A percentile compares a stretch with the other conserved stretches of the same genome.
Conservation (phyloP, 371 early-diverging fungal species). For the Mucor irregularis region DNA sequence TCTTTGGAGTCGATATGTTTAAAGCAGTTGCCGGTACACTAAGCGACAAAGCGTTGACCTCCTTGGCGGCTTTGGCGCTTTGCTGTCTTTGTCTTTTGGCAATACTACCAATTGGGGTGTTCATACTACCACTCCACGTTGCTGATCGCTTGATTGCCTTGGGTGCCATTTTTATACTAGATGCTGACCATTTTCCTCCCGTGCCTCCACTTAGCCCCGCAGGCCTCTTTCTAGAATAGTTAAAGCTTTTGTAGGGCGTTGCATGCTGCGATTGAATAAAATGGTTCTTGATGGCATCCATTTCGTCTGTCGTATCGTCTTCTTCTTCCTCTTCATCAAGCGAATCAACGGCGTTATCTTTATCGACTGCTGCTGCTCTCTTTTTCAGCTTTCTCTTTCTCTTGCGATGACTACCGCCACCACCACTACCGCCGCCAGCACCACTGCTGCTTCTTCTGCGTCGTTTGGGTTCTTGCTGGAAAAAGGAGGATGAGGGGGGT, state of each 20-base stretch:
- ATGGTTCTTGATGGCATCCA: no score
- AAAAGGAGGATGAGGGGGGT: neutral
- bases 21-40: no score
- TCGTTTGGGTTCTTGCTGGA: neutral
- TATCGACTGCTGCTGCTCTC: neutral
- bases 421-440: neutral
- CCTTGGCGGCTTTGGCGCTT: neutral
- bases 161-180: neutral
- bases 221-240: no score
- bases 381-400: neutral
- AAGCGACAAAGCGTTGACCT: neutral
- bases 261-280: no score
- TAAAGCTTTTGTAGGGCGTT: no score
- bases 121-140: no score
- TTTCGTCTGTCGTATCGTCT: neutral
- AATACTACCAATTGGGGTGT: neutral
- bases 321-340: neutral
- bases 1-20: no score
- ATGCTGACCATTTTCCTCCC: neutral
- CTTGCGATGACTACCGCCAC: no score
- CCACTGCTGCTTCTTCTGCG: neutral
- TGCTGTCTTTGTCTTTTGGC: neutral
- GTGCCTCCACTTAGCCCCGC: no score
- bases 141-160: neutral
- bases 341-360: conserved; percentile 14